Evolutionary conservation across 805 yeast genomes (phyloP), one percentile per base, ranked within the genome.

Genomic region (Ogataea populi-albae): DNA sequence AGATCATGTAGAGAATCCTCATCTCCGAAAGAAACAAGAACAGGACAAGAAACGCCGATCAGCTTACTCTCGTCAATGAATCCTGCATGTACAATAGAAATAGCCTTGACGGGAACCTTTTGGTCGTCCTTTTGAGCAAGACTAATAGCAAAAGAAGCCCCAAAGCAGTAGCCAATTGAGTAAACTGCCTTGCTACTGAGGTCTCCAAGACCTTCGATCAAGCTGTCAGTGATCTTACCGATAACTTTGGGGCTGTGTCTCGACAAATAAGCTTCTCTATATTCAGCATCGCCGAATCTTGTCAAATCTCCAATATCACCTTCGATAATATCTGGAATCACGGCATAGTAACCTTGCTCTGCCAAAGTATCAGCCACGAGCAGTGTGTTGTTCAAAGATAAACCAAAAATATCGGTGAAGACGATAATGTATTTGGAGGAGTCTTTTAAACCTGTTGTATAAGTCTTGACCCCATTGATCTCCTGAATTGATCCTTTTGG

Each of bases 71-170:
- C 65, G 9, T 68, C 39, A 11, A 82, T 77, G 40, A 77, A 69
- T 4, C 88, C 79, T 4, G 95, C 94, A 60, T 86, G 95, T n/a
- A 87, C 88, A 41, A 74, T 56, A 14, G 88, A 89, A 47, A 71
- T 83, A 12, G 70, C 81, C 42, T 70, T 71, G 22, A 43, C 17
- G 23, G 37, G 27, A 8, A 41, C 39, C 17, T 22, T 17, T 12
- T 9, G 9, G 14, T 12, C 7, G 19, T 54, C 65, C 19, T 52
- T 51, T 16, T 66, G 59, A 22, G 73, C 57, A 37, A 77, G 73
- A 40, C 69, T 75, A 36, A 81, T 47, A 18, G 73, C 77, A 47
- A 65, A 79, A 57, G 76, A 79, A 24, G 85, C 93, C 54, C 95
- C 95, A 46, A 68, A 84, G 62, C 95, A 85, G 64, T 83, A 76